phyloP scores from a whole-genome alignment of 1,139 yeast species.

The Yamadazyma sp. region DNA sequence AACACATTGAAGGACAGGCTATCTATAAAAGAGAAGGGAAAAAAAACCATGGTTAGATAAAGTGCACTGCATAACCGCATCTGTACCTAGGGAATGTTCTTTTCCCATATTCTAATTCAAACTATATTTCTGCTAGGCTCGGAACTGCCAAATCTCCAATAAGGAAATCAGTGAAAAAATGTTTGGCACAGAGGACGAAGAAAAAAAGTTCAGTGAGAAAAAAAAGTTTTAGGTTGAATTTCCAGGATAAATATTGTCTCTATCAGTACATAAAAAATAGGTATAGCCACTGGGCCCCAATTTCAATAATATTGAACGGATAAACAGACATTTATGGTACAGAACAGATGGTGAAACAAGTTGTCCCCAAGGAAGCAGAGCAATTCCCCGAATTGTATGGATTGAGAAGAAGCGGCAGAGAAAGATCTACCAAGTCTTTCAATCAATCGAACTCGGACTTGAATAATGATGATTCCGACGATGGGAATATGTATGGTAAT shows the following conservation, averaged over 20 bases:
- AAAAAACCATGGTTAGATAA: no score
- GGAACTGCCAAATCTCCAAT: background rate
- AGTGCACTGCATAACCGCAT: no score
- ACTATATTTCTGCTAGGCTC: background rate
- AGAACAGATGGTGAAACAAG: constrained; percentile 12
- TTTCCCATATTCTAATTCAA: no score
- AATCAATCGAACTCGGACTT: constrained; percentile 28
- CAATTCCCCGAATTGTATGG: constrained; percentile 90
- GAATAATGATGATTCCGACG: constrained; percentile 24
- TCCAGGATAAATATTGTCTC: constrained; percentile 2
- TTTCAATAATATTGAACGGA: background rate
- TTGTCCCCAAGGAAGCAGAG: constrained; percentile 41
- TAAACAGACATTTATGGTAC: background rate
- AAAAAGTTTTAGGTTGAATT: constrained; percentile 1
- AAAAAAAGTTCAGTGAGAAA: constrained; percentile 1
- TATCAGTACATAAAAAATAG: background rate
- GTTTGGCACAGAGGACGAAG: background rate
- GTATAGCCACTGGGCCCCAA: background rate
- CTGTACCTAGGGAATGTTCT: no score
- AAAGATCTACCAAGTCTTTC: constrained; percentile 44
- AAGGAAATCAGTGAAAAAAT: background rate
- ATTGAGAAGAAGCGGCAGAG: constrained; percentile 80
- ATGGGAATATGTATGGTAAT: constrained; percentile 12
- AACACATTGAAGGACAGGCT: no score
- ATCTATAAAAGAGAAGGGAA: no score